phyloP scores from a whole-genome alignment of 2,329 filamentous ascomycete species.

The Arachnopeziza araneosa region DNA sequence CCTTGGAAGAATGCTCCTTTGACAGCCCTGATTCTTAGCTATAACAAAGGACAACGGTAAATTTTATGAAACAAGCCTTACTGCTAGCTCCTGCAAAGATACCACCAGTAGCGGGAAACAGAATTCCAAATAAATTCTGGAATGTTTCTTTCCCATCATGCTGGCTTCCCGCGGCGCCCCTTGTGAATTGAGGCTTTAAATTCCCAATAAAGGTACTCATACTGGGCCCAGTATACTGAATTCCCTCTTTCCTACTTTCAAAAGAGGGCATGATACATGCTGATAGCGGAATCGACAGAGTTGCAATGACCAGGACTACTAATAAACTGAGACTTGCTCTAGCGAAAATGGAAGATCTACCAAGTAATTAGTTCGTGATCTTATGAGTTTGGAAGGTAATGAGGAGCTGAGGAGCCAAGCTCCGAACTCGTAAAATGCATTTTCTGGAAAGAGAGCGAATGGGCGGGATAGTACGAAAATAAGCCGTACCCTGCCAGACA shows the following conservation, averaged over 20 bases:
- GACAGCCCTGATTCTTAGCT: no score
- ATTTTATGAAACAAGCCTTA: no score
- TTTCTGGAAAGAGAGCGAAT: no score
- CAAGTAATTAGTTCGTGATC: no score
- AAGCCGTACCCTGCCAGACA: constrained; percentile 70
- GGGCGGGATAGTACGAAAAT: no score
- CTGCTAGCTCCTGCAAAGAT: constrained; percentile 70
- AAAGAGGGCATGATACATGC: constrained; percentile 65
- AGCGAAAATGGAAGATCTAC: constrained; percentile 57
- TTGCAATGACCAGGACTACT: constrained; percentile 63
- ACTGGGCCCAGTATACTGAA: constrained; percentile 75
- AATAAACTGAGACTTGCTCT: constrained; percentile 74
- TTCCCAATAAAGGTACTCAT: constrained; percentile 67
- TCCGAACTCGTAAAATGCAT: no score
- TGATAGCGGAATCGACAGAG: constrained; percentile 79
- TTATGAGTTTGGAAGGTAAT: no score
- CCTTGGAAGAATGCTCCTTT: no score
- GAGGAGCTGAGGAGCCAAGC: no score
- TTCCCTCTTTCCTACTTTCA: constrained; percentile 50
- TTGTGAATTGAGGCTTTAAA: constrained; percentile 60
- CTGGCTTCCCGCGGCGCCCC: constrained; percentile 55
- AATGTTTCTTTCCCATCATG: constrained; percentile 63
- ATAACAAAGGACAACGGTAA: no score
- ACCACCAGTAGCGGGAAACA: constrained; percentile 64
- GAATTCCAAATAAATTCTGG: constrained; percentile 76